Evolutionary conservation across 2,329 filamentous ascomycete species (phyloP).

Genomic region (Davidsoniella virescens): DNA sequence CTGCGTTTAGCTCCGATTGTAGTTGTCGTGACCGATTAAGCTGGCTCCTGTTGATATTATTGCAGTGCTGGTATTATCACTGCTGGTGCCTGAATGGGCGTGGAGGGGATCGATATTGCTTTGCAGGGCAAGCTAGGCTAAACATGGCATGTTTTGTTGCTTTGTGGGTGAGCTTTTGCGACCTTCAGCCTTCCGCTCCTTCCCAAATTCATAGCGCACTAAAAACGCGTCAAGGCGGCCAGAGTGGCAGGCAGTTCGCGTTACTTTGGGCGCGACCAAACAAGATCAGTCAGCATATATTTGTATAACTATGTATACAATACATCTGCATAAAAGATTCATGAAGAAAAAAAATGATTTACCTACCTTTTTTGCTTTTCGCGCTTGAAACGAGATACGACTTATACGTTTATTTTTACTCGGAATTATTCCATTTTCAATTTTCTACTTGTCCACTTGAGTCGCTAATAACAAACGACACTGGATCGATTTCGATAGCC

Average conservation of each 20-base stretch:
- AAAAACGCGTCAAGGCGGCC: conserved; percentile 7
- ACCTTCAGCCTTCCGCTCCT: conserved; percentile 8
- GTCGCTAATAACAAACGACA: not conserved
- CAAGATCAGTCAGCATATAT: not conserved
- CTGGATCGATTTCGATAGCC: not conserved
- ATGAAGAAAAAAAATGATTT: too few species aligned
- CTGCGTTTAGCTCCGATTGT: too few species aligned
- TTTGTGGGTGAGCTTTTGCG: not conserved
- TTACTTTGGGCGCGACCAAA: not conserved
- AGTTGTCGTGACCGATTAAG: too few species aligned
- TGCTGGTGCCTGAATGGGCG: too few species aligned
- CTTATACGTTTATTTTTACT: not conserved
- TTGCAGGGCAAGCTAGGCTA: too few species aligned
- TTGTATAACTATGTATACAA: not conserved
- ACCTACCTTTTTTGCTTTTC: too few species aligned
- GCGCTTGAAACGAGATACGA: too few species aligned
- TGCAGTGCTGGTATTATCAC: too few species aligned
- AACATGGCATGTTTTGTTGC: too few species aligned
- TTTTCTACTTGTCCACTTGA: not conserved
- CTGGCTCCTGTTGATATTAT: too few species aligned
- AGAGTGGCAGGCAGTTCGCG: conserved; percentile 2
- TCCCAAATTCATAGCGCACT: not conserved
- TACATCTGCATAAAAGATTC: too few species aligned
- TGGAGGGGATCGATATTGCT: too few species aligned
- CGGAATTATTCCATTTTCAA: not conserved